These are phyloP conservation scores for Colletotrichum viniferum DNA, from an alignment of 2,329 filamentous ascomycete species.

Conservation along the genomic window DNA sequence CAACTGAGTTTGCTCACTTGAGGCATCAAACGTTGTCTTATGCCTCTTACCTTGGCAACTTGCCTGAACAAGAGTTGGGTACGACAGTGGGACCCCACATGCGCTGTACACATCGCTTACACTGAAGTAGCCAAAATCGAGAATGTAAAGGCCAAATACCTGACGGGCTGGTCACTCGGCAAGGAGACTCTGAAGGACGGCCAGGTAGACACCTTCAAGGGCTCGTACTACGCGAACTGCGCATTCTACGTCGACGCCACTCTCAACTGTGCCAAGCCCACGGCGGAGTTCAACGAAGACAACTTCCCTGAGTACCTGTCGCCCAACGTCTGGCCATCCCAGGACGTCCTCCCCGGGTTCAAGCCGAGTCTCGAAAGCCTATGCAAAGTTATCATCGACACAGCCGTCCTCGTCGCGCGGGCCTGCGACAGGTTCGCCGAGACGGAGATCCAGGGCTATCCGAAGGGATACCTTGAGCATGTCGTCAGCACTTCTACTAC, in stretches of 20 bases:
- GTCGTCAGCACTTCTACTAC: conserved; percentile 86
- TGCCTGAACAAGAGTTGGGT: conserved; percentile 76
- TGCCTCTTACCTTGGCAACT: conserved; percentile 85
- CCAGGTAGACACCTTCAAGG: conserved; percentile 79
- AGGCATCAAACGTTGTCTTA: conserved; percentile 81
- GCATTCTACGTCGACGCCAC: conserved; percentile 73
- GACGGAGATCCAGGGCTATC: conserved; percentile 78
- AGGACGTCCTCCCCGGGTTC: conserved; percentile 76
- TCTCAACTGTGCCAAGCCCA: conserved; percentile 67
- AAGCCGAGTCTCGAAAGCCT: conserved; percentile 73
- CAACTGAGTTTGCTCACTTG: conserved; percentile 71
- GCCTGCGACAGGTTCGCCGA: conserved; percentile 88
- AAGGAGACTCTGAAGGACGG: conserved; percentile 83
- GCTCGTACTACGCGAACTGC: conserved; percentile 85
- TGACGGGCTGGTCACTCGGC: conserved; percentile 79
- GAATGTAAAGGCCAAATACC: conserved; percentile 65
- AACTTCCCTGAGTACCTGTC: conserved; percentile 88
- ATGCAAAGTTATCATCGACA: conserved; percentile 86
- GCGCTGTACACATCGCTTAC: background rate
- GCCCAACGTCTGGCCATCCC: conserved; percentile 85
- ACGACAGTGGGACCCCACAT: conserved; percentile 27
- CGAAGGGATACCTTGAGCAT: conserved; percentile 78
- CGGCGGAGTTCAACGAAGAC: conserved; percentile 57
- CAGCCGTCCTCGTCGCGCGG: conserved; percentile 84
- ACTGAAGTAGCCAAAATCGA: conserved; percentile 55